These are phyloP conservation scores for Chaetomium tenue DNA, from an alignment of 495 filamentous ascomycete genomes.

Conservation along the genomic window DNA sequence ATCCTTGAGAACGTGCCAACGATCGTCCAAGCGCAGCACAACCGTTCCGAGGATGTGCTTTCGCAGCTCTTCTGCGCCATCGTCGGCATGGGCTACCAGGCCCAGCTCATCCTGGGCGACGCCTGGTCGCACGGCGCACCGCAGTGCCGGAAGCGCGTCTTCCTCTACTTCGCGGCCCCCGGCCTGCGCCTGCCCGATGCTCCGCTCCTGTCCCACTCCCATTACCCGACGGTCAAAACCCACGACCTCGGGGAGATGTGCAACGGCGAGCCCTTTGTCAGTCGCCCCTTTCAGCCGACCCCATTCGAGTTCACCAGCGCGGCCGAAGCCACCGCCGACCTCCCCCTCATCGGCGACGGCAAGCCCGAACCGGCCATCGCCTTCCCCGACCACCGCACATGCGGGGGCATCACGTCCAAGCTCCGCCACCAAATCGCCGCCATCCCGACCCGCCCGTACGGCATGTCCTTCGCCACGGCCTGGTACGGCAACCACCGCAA, in stretches of 20 bases:
- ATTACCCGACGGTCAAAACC: slow-evolving; percentile 37
- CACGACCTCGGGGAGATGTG: slow-evolving; percentile 56
- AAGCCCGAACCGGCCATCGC: slow-evolving; percentile 49
- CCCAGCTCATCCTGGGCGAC: slow-evolving; percentile 60
- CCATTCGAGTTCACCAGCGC: slow-evolving; percentile 57
- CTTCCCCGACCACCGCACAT: slow-evolving; percentile 63
- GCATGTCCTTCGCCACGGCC: slow-evolving; percentile 47
- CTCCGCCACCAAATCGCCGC: slow-evolving; percentile 37
- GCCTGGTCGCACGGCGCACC: slow-evolving; percentile 65
- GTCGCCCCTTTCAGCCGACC: slow-evolving; percentile 48
- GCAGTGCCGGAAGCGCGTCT: slow-evolving; percentile 62
- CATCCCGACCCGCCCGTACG: slow-evolving; percentile 48
- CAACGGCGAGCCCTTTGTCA: slow-evolving; percentile 59
- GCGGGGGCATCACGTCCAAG: slow-evolving; percentile 32
- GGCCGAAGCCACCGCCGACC: slow-evolving; percentile 51
- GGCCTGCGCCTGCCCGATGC: slow-evolving; percentile 52
- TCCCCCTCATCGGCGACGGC: slow-evolving; percentile 59
- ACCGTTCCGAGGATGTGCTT: slow-evolving; percentile 57
- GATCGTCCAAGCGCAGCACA: slow-evolving; percentile 50
- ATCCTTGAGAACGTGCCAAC: slow-evolving; percentile 68
- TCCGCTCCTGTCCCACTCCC: slow-evolving; percentile 61
- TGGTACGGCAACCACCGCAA: slow-evolving; percentile 23
- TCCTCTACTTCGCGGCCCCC: slow-evolving; percentile 64
- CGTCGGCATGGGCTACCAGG: slow-evolving; percentile 72
- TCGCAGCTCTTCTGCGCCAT: slow-evolving; percentile 66